These are phyloP conservation scores for Candida pseudocylindracea DNA, from an alignment of 1,139 yeast genomes.

Conservation along the genomic window DNA sequence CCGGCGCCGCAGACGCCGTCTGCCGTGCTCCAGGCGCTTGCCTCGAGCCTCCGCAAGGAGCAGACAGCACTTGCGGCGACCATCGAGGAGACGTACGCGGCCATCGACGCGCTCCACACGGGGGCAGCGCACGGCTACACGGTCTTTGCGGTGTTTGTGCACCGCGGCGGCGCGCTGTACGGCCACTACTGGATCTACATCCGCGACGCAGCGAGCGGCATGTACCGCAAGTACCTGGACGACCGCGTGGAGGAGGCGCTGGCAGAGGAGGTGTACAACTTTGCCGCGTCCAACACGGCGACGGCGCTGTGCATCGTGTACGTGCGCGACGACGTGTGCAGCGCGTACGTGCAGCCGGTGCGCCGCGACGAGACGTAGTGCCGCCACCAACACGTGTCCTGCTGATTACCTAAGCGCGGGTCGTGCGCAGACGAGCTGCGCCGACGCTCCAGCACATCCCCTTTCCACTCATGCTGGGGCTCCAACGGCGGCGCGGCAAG, in stretches of 20 bases:
- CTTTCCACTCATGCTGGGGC: too few relatives aligned
- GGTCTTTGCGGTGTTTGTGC: conserved; percentile 81
- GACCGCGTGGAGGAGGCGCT: conserved; percentile 72
- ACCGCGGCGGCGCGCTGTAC: conserved; percentile 85
- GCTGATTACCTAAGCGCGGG: too few relatives aligned
- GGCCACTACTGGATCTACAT: conserved; percentile 97
- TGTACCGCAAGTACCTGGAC: conserved; percentile 82
- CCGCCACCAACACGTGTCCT: neutral
- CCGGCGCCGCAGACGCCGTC: too few relatives aligned
- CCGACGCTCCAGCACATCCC: too few relatives aligned
- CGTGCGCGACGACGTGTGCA: conserved; percentile 39
- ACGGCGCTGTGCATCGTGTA: conserved; percentile 87
- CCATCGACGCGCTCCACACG: too few relatives aligned
- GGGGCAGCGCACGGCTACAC: conserved; percentile 28
- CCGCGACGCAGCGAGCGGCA: conserved; percentile 39
- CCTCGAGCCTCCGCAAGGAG: too few relatives aligned
- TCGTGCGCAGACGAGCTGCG: too few relatives aligned
- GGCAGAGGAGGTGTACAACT: conserved; percentile 53
- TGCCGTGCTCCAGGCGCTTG: too few relatives aligned
- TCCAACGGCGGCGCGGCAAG: too few relatives aligned
- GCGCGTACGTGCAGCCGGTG: conserved; percentile 45
- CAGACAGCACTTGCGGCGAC: too few relatives aligned
- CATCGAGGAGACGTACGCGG: too few relatives aligned
- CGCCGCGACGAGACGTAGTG: conserved; percentile 6
- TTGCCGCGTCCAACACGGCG: conserved; percentile 54